Percentiles rank a stretch among this genome's conserved stretches.
Evolutionary conservation across 2,329 filamentous ascomycete species (phyloP).

Genomic region (Trichoderma atroviride): DNA sequence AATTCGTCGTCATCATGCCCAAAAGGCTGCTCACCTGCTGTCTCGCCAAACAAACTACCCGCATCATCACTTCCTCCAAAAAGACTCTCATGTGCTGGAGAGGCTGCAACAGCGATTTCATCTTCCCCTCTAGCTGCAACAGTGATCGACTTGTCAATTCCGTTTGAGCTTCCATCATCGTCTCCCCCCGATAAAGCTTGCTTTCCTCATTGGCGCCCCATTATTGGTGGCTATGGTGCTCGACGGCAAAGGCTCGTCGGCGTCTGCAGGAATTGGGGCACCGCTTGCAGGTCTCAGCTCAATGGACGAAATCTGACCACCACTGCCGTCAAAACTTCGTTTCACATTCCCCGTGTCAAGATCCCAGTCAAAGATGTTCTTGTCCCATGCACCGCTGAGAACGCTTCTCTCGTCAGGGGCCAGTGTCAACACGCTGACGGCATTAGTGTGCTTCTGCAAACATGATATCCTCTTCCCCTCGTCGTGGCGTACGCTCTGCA

Average conservation of each 20-base stretch:
- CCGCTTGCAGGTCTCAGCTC: slow-evolving; percentile 80
- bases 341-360: slow-evolving; percentile 80
- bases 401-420: slow-evolving; percentile 84
- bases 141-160: slow-evolving; percentile 27
- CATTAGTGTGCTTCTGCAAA: slow-evolving; percentile 82
- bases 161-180: slow-evolving; percentile 27
- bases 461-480: slow-evolving; percentile 88
- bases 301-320: slow-evolving; percentile 83
- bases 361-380: slow-evolving; percentile 92
- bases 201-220: slow-evolving; percentile 59
- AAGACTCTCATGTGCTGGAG: slow-evolving; percentile 75
- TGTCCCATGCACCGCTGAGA: slow-evolving; percentile 95
- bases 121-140: slow-evolving; percentile 54
- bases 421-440: slow-evolving; percentile 83
- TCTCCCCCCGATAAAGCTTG: slow-evolving; percentile 40
- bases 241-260: slow-evolving; percentile 60
- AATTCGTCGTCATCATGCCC: slow-evolving; percentile 86
- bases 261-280: slow-evolving; percentile 73
- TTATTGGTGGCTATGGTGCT: slow-evolving; percentile 81
- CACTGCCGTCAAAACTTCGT: slow-evolving; percentile 74
- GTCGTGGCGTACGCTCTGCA: slow-evolving; percentile 91
- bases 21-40: slow-evolving; percentile 62
- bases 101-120: slow-evolving; percentile 43
- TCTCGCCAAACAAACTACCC: slow-evolving; percentile 88
- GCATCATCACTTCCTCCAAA: slow-evolving; percentile 78